phyloP scores from a whole-genome alignment of 2,329 filamentous ascomycete genomes.

The Coniochaeta sp. region DNA sequence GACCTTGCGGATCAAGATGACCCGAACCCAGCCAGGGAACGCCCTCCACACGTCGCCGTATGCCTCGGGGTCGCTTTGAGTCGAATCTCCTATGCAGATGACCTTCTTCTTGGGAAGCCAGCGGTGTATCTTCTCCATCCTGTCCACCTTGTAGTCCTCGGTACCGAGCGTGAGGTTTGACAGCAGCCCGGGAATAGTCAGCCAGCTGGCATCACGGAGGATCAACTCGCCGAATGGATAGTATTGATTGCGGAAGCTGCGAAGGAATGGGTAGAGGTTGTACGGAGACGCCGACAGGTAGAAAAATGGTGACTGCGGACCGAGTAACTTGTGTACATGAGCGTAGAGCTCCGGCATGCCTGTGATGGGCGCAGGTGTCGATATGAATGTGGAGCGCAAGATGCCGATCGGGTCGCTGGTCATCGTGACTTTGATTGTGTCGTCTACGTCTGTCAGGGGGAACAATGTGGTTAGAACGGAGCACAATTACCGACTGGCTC shows the following conservation, averaged over 20 bases:
- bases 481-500: neutral
- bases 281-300: slow-evolving; percentile 93
- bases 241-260: slow-evolving; percentile 59
- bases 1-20: slow-evolving; percentile 82
- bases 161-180: slow-evolving; percentile 73
- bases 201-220: slow-evolving; percentile 78
- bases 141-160: slow-evolving; percentile 76
- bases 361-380: slow-evolving; percentile 59
- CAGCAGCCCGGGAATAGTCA: slow-evolving; percentile 73
- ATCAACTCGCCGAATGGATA: slow-evolving; percentile 77
- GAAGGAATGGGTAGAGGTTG: slow-evolving; percentile 85
- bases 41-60: slow-evolving; percentile 59
- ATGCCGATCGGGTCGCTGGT: slow-evolving; percentile 77
- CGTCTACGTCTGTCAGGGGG: slow-evolving; percentile 64
- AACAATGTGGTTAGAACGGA: neutral
- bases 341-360: slow-evolving; percentile 84
- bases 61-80: slow-evolving; percentile 83
- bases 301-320: slow-evolving; percentile 67
- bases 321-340: slow-evolving; percentile 47
- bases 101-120: slow-evolving; percentile 77
- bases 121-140: slow-evolving; percentile 67
- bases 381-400: slow-evolving; percentile 74
- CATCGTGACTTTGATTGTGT: slow-evolving; percentile 88
- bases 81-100: slow-evolving; percentile 83
- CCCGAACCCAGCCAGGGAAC: slow-evolving; percentile 68